Base-by-base conservation (phyloP, 2,329 filamentous ascomycete species). In the Botryotinia globosa region DNA sequence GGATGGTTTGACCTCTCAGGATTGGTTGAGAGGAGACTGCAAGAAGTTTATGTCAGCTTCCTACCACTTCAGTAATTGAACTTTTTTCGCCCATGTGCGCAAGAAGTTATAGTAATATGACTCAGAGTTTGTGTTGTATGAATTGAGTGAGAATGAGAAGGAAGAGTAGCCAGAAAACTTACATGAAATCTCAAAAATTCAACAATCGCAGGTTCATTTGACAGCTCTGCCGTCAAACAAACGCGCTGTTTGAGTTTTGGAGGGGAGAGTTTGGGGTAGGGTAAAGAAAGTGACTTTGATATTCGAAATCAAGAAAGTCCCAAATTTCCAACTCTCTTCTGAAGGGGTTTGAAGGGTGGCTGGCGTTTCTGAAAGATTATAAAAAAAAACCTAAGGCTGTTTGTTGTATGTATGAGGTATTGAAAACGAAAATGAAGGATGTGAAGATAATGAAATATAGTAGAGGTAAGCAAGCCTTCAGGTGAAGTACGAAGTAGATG, bases 131-230 rank as follows among this genome's bases (percentile, higher is more conserved):
- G 34, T 4, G 37, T 54, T 16, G 5, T n/a, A 16, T n/a, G 48
- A 7, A n/a, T 54, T n/a, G 48, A n/a, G 3, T n/a, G 48, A n/a
- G 3, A n/a, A 16, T 7, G 48, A n/a, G 48, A n/a, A n/a, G 12
- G 12, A 79, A 42, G 1, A 8, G n/a, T 10, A 5, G 5, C 1
- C 14, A 14, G 16, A 29, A 51, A 42, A 44, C 72, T 58, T 66
- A 73, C 72, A 77, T 77, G 63, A 73, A 74, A 77, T 78, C 77
- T 80, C 78, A 79, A 76, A 73, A 64, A 74, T 75, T 69, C 74
- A 67, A 72, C 67, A 71, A 76, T 75, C 94, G 94, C 94, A 98
- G 94, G 94, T 96, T 97, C 94, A 97, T 97, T 94, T 95, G 93
- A 97, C 94, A 94, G 93, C 91, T 82, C 81, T 85, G 91, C 90